These are phyloP conservation scores for Calophaca sinica DNA, from an alignment of 306 rosid species.

Conservation along the genomic window DNA sequence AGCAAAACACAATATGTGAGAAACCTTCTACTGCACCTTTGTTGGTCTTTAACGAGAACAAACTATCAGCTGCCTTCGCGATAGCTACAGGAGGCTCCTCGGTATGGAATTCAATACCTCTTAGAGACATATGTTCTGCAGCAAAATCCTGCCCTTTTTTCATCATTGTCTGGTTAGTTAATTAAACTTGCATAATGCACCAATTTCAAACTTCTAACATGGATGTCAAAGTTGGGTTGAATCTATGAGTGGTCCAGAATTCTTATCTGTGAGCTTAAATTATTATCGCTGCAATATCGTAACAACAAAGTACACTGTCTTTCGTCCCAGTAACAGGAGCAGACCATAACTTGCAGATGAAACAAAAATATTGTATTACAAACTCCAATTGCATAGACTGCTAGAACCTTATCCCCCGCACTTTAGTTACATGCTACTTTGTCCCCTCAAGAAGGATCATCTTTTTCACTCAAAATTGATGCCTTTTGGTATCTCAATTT, in stretches of 20 bases:
- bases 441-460: slow-evolving; percentile 52
- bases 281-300: slow-evolving; percentile 3
- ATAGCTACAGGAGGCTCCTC: slow-evolving; percentile 89
- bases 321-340: slow-evolving; percentile 12
- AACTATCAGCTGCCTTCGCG: slow-evolving; percentile 75
- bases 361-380: slow-evolving; percentile 6
- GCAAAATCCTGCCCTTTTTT: slow-evolving; percentile 57
- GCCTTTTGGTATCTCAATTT: slow-evolving; percentile 75
- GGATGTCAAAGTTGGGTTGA: neutral
- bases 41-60: slow-evolving; percentile 86
- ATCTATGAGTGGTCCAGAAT: neutral
- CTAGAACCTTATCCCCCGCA: neutral
- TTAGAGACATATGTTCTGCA: slow-evolving; percentile 80
- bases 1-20: slow-evolving; percentile 92
- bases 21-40: slow-evolving; percentile 86
- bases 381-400: neutral
- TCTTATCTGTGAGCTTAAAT: neutral
- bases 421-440: neutral
- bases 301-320: neutral
- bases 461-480: slow-evolving; percentile 62
- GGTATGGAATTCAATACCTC: slow-evolving; percentile 85
- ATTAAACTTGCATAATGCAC: neutral
- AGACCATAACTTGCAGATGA: neutral
- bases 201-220: neutral
- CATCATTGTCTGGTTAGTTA: too few relatives aligned